Evolutionary conservation across 306 rosid species (phyloP), one percentile per base, ranked within the genome.

Genomic region (Lablab purpureus): DNA sequence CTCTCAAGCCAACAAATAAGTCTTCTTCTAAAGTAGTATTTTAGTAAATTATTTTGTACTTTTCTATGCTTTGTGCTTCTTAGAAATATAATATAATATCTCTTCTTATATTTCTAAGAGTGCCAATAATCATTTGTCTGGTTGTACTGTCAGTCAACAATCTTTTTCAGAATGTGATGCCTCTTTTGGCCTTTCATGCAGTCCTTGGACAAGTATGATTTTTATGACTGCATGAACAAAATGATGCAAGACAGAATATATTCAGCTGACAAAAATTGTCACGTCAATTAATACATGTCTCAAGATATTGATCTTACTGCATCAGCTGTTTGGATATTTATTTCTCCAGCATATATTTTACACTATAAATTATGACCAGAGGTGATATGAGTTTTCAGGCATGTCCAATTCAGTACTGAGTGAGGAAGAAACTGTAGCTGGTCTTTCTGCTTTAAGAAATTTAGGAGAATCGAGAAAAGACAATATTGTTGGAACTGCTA

Each of bases 401-500:
- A 84, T 78, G 51, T 32, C 88, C 27, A 89, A 50, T 64, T 76
- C 90, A 66, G 7, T 32, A 32, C 67, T 77, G 51, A 75, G 83
- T 66, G 92, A 81, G 75, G 98, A 86, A 75, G 90, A 88, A 56
- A 86, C 80, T 77, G 17, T 72, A 0, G 92, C 87, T 27, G 81
- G 87, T 56, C 77, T 93, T 69, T 80, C 90, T n/a, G 83, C 87
- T 62, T 69, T 90, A 23, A 91, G 79, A 82, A 87, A 84, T 80
- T 77, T 72, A 12, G 92, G 94, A 50, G 90, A 87, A 66, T 40
- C 85, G 32, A 19, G 87, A 3, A 84, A 87, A 84, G 92, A 82
- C 14, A 87, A 88, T 27, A 13, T 79, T 84, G 87, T 91, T 81
- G 97, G 98, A 67, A 91, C 92, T 54, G 78, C 96, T 19, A 80